Percentiles rank a stretch among this genome's conserved stretches.
These are phyloP conservation scores for Zanthoxylum bungeanum DNA, from an alignment of 345 rosid species.

Conservation along the genomic window DNA sequence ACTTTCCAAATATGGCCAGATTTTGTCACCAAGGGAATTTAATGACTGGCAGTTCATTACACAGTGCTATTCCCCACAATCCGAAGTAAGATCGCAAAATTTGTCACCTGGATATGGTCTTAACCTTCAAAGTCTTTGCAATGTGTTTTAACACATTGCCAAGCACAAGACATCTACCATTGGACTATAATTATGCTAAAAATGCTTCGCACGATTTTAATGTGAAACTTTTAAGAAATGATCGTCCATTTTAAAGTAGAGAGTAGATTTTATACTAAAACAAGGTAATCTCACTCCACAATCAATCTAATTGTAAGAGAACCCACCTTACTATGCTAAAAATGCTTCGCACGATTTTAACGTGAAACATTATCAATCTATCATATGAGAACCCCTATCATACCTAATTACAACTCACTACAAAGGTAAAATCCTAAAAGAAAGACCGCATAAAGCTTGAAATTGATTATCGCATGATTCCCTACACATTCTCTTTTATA, in stretches of 20 bases:
- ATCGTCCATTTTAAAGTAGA: not conserved
- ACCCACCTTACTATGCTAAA: no score
- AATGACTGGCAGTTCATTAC: not conserved
- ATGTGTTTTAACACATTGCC: not conserved
- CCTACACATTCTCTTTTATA: not conserved
- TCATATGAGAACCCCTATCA: no score
- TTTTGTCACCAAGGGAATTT: not conserved
- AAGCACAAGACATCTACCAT: not conserved
- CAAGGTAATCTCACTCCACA: not conserved
- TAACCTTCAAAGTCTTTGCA: not conserved
- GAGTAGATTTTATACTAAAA: not conserved
- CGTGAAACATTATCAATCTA: no score
- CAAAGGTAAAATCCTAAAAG: not conserved
- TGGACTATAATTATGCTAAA: not conserved
- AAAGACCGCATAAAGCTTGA: not conserved
- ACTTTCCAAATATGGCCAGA: slow-evolving; percentile 4
- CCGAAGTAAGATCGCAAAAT: not conserved
- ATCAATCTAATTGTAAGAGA: not conserved
- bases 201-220: not conserved
- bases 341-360: no score
- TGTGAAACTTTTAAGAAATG: not conserved
- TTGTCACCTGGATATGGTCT: not conserved
- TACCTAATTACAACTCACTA: not conserved
- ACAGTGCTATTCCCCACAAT: not conserved
- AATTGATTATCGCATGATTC: not conserved